These are phyloP conservation scores for Phalaenopsis aphrodite DNA, from an alignment of 106 monocot genomes.

Conservation along the genomic window DNA sequence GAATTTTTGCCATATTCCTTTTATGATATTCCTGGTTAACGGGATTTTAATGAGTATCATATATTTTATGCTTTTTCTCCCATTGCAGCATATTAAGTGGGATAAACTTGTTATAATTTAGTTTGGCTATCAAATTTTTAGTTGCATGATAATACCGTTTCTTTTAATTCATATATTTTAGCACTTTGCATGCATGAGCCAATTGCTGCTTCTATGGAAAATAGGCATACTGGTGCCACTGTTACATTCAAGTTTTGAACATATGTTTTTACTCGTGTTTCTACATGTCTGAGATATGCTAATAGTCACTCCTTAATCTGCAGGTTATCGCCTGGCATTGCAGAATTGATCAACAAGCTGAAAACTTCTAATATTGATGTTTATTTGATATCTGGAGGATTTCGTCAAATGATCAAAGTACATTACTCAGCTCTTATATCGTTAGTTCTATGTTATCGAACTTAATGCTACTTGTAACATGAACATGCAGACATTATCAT, in stretches of 20 bases:
- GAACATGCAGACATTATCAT: not conserved
- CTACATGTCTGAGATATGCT: not conserved
- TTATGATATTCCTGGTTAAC: not conserved
- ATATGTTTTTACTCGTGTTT: not conserved
- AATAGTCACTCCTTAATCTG: slow-evolving; percentile 8
- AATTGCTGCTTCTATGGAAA: not conserved
- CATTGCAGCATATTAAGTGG: not conserved
- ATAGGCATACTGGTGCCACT: not conserved
- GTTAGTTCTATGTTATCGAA: not conserved
- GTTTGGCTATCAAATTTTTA: not conserved
- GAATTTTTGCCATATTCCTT: not conserved
- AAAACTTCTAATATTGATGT: slow-evolving; percentile 47
- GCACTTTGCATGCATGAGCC: not conserved
- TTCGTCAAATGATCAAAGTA: slow-evolving; percentile 98
- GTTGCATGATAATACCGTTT: not conserved
- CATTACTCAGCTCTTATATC: not conserved
- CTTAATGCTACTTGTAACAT: not conserved
- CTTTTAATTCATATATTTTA: not conserved
- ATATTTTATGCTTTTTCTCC: not conserved
- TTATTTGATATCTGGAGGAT: slow-evolving; percentile 91
- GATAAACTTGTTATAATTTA: not conserved
- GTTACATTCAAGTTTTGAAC: not conserved
- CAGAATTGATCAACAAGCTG: slow-evolving; percentile 67
- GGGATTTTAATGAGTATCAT: not conserved
- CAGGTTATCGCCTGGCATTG: slow-evolving; percentile 92